Base-by-base conservation (phyloP, 2,329 filamentous ascomycete genomes). In the Metarhizium anisopliae region DNA sequence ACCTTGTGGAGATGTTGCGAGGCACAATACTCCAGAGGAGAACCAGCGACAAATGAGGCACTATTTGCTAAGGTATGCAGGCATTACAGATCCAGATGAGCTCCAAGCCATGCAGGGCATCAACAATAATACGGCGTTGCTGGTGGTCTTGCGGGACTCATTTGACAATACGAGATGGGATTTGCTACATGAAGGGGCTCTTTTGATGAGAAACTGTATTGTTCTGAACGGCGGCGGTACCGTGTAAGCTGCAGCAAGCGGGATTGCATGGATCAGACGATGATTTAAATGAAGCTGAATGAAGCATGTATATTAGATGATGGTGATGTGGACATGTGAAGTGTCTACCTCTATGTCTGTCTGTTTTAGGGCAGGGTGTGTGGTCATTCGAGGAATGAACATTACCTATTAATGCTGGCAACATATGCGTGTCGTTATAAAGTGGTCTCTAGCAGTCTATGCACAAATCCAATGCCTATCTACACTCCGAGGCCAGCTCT, bases 131-230 rank as follows among this genome's bases (percentile, higher is more conserved):
- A 81, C 90, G 52, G 87, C 90, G 0, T 70, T 97, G 67, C 72
- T 97, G 61, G 80, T 93, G 71, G 80, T 95, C 43, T 78, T 97
- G 59, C 84, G 86, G 58, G 86, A 90, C 56, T 87, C 86, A 50
- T 96, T 96, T 67, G 77, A 80, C 60, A 85, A 85, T 63, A 91
- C 90, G 36, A 80, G 91, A 50, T 97, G 93, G 93, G 91, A 96
- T 75, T 73, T 97, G 54, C 75, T 96, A 60, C 86, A 94, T 56
- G 93, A 97, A 71, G 93, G 90, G 42, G 87, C 88, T 43, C 86
- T 82, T 25, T 73, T 96, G 59, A 71, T 97, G 66, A 84, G 79
- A 56, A 93, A 90, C 67, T 95, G 91, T 68, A 89, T 95, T 59
- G 59, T 63, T 16, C 61, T 69, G 20, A 70, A 69, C 35, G 59